Evolutionary conservation across 257 asterid species (phyloP), one percentile per base, ranked within the genome.

Genomic region (Nicotiana paniculata): DNA sequence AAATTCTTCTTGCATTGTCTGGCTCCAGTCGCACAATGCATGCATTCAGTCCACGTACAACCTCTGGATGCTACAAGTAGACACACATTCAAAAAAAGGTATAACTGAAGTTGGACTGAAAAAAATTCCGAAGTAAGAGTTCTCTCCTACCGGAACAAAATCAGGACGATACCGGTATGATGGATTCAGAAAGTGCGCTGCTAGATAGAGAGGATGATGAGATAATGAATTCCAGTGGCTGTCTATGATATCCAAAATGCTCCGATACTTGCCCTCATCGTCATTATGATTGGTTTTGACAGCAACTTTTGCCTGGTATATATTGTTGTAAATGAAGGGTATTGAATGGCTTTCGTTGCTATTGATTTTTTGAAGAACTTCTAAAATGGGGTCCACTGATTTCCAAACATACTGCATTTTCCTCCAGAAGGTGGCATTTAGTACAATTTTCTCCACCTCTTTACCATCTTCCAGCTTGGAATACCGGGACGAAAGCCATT

Each of bases 401-500:
- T 90, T 93, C 90, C 89, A 86, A 57, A 93, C 92, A 83, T 87
- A 91, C 88, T 86, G 92, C 67, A 90, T 90, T 80, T 90, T 93
- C 92, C 89, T 93, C 98, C 98, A 94, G 87, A 94, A 94, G 33
- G 95, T 87, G 82, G 95, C 91, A 88, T 90, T 95, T 90, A 90
- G 64, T 81, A 90, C 93, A 64, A 90, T 87, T 86, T 89, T 91
- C 87, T 89, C 92, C 85, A 94, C 97, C 88, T 93, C 97, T 87
- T 93, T 94, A 84, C 97, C 98, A 81, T 90, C 93, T 1, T 93
- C 98, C 85, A 82, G 81, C 83, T 91, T 94, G 48, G 98, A 90
- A 88, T 78, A 89, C 82, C 90, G 87, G 63, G 93, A 94, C 70
- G 97, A 90, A 77, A 83, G 87, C 98, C 98, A 94, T 90, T 93